Conservation (phyloP, 106 monocot species). For the Alisma plantagoaquatica region DNA sequence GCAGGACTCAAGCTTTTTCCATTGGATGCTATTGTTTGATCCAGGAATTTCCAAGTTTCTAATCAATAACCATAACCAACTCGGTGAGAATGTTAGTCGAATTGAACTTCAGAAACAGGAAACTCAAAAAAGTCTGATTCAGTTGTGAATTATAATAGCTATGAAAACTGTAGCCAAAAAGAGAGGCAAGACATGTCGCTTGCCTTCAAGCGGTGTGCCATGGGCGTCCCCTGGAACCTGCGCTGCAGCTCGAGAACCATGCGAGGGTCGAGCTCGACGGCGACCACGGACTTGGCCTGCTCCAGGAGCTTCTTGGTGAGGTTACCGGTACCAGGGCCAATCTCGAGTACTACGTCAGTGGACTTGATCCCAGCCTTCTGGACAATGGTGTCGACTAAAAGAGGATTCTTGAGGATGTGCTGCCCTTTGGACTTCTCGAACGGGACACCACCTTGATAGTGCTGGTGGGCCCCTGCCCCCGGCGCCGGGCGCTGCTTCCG, state of each 20-base stretch:
- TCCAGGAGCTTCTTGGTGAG: conserved; percentile 95
- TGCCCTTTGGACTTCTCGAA: conserved; percentile 97
- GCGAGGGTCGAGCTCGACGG: conserved; percentile 80
- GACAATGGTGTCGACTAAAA: conserved; percentile 76
- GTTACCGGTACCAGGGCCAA: conserved; percentile 90
- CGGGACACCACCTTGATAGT: conserved; percentile 60
- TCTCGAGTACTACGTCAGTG: conserved; percentile 93
- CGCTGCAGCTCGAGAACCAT: conserved; percentile 94
- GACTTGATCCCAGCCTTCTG: conserved; percentile 87
- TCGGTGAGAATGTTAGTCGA: too few species aligned
- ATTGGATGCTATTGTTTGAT: too few species aligned
- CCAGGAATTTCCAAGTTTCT: too few species aligned
- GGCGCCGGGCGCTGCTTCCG: conserved; percentile 39
- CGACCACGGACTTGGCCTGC: conserved; percentile 72
- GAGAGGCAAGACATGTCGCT: too few species aligned
- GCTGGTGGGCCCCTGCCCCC: too few species aligned
- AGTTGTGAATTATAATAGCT: too few species aligned
- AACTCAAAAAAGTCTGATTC: too few species aligned
- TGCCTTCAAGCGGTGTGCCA: conserved; percentile 56
- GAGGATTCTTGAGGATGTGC: conserved; percentile 89
- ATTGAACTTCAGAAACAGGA: too few species aligned
- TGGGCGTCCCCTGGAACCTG: conserved; percentile 71
- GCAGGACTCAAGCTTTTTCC: too few species aligned
- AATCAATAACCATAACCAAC: too few species aligned
- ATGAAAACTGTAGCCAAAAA: too few species aligned